Evolutionary conservation across 2,329 filamentous ascomycete genomes (phyloP), one percentile per base, ranked within the genome.

Genomic region (Fusarium newnesense): DNA sequence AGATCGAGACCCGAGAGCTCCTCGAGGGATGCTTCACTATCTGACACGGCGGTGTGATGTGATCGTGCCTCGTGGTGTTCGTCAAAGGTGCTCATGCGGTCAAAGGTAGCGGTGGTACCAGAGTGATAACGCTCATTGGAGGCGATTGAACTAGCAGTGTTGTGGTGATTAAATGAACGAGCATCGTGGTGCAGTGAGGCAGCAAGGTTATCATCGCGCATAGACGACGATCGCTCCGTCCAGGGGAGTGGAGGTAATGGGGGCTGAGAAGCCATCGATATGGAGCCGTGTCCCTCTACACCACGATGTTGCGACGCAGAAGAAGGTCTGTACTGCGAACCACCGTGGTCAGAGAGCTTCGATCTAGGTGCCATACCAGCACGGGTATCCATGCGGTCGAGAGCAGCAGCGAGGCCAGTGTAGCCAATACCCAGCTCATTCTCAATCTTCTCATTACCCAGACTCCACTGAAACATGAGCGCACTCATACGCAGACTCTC

Each of bases 401-500:
- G 85, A 7, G 91, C 91, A 15, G 91, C 90, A 2, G 89, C 88
- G 12, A 93, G 85, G 9, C 90, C 90, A 4, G 90, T 90, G 76
- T 92, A 93, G 47, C 91, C 91, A 50, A 92, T 91, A 24, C 90
- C 90, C 46, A 89, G 85, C 18, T 89, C 86, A 21, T 87, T 86
- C 72, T 92, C 89, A 21, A 88, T 87, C 77, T 87, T 88, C 26
- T 85, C 84, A 36, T 85, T 85, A 13, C 89, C 90, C 7, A 92
- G 83, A 26, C 87, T 89, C 90, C 90, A 93, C 73, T 91, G 87
- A 79, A 93, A 90, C 75, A 91, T 87, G 49, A 90, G 84, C 12
- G 89, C 87, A 76, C 89, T 91, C 84, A 92, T 90, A 74, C 87
- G 87, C 54, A 93, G 80, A 5, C 88, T 86, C 73, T 92, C 90